A percentile compares a stretch with the other conserved stretches of the same genome.
These are phyloP conservation scores for Peronospora destructor DNA, from an alignment of 352 stramenopile species.

Conservation along the genomic window DNA sequence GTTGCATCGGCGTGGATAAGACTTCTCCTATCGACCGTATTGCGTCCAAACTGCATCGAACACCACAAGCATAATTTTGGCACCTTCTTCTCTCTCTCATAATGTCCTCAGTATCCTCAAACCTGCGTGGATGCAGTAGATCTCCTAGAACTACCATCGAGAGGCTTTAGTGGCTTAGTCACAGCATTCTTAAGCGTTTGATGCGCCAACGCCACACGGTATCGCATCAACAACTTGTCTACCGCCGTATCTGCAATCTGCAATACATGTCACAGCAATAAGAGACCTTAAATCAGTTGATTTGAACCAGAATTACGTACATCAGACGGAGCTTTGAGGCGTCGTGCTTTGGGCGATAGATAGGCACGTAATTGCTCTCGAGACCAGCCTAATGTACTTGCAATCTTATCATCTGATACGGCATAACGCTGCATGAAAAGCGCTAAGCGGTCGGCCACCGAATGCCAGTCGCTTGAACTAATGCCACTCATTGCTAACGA, in stretches of 20 bases:
- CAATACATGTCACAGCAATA: conserved; percentile 6
- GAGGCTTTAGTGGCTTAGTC: conserved; percentile 29
- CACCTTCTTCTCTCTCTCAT: background rate
- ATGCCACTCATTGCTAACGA: conserved; percentile 22
- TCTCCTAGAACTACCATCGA: conserved; percentile 29
- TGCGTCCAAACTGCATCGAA: conserved; percentile 33
- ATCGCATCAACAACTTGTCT: conserved; percentile 56
- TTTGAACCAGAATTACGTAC: conserved; percentile 12
- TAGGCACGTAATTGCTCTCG: conserved; percentile 47
- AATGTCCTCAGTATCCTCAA: background rate
- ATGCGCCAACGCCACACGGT: conserved; percentile 42
- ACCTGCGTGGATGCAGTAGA: conserved; percentile 42
- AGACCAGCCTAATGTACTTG: conserved; percentile 47
- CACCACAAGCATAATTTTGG: conserved; percentile 13
- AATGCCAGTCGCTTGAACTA: conserved; percentile 26
- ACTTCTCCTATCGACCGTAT: conserved; percentile 30
- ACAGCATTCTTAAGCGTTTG: conserved; percentile 28
- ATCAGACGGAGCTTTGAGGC: conserved; percentile 28
- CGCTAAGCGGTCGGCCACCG: conserved; percentile 46
- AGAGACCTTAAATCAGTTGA: background rate
- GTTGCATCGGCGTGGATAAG: conserved; percentile 34
- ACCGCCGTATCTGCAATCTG: conserved; percentile 51
- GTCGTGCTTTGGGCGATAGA: conserved; percentile 40
- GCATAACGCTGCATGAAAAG: conserved; percentile 56
- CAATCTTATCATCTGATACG: conserved; percentile 37